Percentiles rank a stretch among this genome's conserved stretches.
These are phyloP conservation scores for Sphaerostilbella broomeana DNA, from an alignment of 2,329 filamentous ascomycete species.

Conservation along the genomic window DNA sequence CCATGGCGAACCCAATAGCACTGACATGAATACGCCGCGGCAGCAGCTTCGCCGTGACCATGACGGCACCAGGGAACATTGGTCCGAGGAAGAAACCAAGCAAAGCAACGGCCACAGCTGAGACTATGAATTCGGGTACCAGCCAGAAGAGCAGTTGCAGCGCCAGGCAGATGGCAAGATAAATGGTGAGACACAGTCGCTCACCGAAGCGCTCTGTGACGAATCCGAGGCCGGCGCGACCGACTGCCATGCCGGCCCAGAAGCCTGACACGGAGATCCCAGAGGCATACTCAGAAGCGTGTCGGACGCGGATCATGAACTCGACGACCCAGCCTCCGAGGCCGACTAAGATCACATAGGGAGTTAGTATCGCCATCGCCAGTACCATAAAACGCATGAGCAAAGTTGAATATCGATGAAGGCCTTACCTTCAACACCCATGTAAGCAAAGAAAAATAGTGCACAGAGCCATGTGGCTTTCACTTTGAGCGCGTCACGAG, in stretches of 20 bases:
- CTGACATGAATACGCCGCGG: constrained; percentile 64
- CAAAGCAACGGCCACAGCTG: constrained; percentile 56
- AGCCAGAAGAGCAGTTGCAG: constrained; percentile 54
- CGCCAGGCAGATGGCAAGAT: constrained; percentile 53
- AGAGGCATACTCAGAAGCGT: constrained; percentile 58
- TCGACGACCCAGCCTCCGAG: constrained; percentile 74
- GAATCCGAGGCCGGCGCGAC: constrained; percentile 61
- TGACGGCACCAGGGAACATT: constrained; percentile 63
- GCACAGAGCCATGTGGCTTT: constrained; percentile 60
- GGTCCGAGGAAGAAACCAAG: constrained; percentile 72
- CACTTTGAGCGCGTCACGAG: constrained; percentile 33
- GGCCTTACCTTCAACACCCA: constrained; percentile 58
- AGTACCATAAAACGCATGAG: too few species aligned
- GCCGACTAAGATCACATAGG: constrained; percentile 37
- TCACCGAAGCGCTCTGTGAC: constrained; percentile 64
- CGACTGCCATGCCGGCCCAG: constrained; percentile 71
- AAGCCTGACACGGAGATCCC: constrained; percentile 69
- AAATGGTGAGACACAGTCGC: constrained; percentile 51
- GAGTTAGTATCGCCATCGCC: too few species aligned
- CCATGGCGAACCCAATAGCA: constrained; percentile 67
- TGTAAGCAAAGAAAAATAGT: constrained; percentile 65
- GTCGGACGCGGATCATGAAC: constrained; percentile 68
- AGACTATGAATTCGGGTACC: constrained; percentile 54
- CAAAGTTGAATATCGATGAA: too few species aligned
- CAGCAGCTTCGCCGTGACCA: constrained; percentile 64